Evolutionary conservation across 2,329 filamentous ascomycete genomes (phyloP), one percentile per base, ranked within the genome.

Genomic region (Alternaria burnsii): DNA sequence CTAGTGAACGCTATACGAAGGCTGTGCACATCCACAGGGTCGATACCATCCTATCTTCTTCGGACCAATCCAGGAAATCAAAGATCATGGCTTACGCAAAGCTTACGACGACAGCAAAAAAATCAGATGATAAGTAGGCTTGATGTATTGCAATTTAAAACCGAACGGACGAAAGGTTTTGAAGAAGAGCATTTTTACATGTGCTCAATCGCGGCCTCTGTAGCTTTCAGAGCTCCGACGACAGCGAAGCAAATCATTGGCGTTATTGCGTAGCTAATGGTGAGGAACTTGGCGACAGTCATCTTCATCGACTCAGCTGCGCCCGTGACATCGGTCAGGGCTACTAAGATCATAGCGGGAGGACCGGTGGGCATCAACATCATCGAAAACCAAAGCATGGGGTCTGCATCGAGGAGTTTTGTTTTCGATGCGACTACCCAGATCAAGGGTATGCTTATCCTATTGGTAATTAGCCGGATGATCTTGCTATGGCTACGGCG

Each of bases 361-460:
- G 85, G 85, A 0, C 86, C 85, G 1, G 82, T 80, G 0, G 86
- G 84, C 82, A 87, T 87, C 28, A 87, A 69, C 85, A 88, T 88
- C 83, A 88, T 82, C 3, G 78, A 81, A 68, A 91, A 91, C 87
- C 87, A 90, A 32, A 91, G 75, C 65, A 91, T 85, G 0, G 88
- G 88, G 69, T 91, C 89, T 3, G 79, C 67, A 4, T 81, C 80
- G 3, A 91, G 70, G 3, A 86, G 40, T 0, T 68, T 64, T 0
- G 87, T 89, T 55, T 80, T 82, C 2, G 80, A 82, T 0, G 86
- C 87, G 7, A 90, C 70, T 0, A 75, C 67, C 66, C 85, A 90
- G 8, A 91, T 82, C 2, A 85, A 34, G 0, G 79, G 79, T 32
- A 91, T 87, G 4, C 83, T 84, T 16, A 85, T 75, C 20, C 68